These are phyloP conservation scores for Torulaspora maleeae DNA, from an alignment of 805 yeast species.

Conservation along the genomic window DNA sequence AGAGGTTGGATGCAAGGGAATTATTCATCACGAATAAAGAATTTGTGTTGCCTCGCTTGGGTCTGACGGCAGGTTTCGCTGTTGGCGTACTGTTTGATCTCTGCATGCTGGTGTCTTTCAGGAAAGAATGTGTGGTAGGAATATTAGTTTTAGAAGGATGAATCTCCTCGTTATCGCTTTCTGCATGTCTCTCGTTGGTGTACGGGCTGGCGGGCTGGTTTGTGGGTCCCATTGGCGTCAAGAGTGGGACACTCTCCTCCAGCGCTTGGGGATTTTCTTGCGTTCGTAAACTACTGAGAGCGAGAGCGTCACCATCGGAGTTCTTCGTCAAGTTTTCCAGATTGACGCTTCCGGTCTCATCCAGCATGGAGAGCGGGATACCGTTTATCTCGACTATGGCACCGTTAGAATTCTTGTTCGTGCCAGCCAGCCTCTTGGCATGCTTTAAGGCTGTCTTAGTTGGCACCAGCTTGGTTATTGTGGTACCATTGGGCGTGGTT, in stretches of 20 bases:
- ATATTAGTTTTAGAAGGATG: background rate
- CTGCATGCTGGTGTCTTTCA: slow-evolving; percentile 10
- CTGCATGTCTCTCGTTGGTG: background rate
- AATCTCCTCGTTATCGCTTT: slow-evolving; percentile 2
- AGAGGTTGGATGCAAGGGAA: slow-evolving; percentile 14
- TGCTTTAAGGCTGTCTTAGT: slow-evolving; percentile 65
- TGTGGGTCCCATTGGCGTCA: slow-evolving; percentile 1
- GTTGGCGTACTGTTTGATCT: slow-evolving; percentile 13
- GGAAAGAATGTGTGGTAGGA: slow-evolving; percentile 1
- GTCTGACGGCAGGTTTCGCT: slow-evolving; percentile 1
- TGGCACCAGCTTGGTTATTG: slow-evolving; percentile 83
- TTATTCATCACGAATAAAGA: slow-evolving; percentile 22
- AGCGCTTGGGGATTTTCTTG: background rate
- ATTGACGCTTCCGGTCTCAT: slow-evolving; percentile 68
- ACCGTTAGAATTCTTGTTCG: slow-evolving; percentile 22
- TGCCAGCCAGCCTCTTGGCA: slow-evolving; percentile 29
- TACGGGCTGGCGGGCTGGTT: slow-evolving; percentile 4
- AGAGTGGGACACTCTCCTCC: background rate
- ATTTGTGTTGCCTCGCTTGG: slow-evolving; percentile 6
- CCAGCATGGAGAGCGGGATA: slow-evolving; percentile 65
- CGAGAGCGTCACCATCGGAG: background rate
- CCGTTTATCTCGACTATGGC: slow-evolving; percentile 56
- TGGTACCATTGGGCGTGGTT: slow-evolving; percentile 89
- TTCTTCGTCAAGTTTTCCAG: slow-evolving; percentile 5
- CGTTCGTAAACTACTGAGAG: background rate